A percentile compares a stretch with the other conserved stretches of the same genome.
These are phyloP conservation scores for Cymbidium sinense DNA, from an alignment of 106 monocot genomes.

Conservation along the genomic window DNA sequence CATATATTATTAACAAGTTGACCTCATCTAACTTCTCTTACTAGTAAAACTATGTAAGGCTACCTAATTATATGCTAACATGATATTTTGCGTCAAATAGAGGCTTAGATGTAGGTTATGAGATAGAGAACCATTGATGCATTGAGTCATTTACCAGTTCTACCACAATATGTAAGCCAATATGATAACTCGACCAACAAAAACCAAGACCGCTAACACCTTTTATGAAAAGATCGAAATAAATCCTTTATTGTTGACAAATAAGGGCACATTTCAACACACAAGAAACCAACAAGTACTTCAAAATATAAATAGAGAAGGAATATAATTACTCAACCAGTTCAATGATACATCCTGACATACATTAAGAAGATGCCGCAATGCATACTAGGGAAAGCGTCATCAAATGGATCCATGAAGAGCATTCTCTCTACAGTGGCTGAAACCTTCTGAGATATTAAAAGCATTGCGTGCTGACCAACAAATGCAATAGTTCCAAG, in stretches of 20 bases:
- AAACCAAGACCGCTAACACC: neutral
- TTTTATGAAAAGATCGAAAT: neutral
- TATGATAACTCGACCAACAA: neutral
- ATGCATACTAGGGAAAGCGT: slow-evolving; percentile 60
- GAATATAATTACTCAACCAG: neutral
- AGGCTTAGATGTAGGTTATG: no score
- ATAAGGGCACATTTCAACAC: neutral
- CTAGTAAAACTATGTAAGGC: neutral
- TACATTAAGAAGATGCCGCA: slow-evolving; percentile 85
- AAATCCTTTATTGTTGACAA: no score
- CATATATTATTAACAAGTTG: neutral
- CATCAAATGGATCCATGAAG: slow-evolving; percentile 86
- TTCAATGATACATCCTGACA: slow-evolving; percentile 15
- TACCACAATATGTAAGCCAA: no score
- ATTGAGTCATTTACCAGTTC: no score
- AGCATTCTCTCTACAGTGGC: slow-evolving; percentile 63
- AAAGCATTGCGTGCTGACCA: slow-evolving; percentile 66
- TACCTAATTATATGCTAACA: neutral
- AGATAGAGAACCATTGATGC: no score
- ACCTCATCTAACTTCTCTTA: neutral
- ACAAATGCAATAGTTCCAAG: slow-evolving; percentile 62
- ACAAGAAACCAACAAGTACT: neutral
- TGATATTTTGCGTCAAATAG: no score
- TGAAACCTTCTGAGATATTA: slow-evolving; percentile 68
- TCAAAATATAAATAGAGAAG: neutral